Conservation (phyloP, 495 filamentous ascomycete species). For the Tuber borchii region DNA sequence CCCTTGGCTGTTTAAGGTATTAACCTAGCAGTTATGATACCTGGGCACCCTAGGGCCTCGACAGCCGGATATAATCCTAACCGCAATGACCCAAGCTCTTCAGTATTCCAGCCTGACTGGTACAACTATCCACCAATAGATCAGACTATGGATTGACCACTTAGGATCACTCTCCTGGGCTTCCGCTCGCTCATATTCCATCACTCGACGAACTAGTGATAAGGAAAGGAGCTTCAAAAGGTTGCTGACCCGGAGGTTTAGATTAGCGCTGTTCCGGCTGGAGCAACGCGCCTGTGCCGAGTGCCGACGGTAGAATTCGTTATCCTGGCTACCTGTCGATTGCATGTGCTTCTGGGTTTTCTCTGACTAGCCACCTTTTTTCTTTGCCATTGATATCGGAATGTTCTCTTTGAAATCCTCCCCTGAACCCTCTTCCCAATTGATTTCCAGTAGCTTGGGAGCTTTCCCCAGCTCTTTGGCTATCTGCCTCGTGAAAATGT, state of each 20-base stretch:
- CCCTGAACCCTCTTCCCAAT: background rate
- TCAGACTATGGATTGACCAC: background rate
- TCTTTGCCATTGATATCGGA: background rate
- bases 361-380: background rate
- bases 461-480: background rate
- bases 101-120: background rate
- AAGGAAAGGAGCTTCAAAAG: background rate
- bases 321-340: background rate
- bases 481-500: background rate
- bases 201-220: background rate
- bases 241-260: too few relatives aligned
- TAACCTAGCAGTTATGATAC: background rate
- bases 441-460: background rate
- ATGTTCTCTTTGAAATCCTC: too few relatives aligned
- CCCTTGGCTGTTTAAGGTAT: background rate
- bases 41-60: too few relatives aligned
- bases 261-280: background rate
- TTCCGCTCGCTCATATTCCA: background rate
- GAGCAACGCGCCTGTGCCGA: too few relatives aligned
- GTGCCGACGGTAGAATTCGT: background rate
- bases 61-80: background rate
- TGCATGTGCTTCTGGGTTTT: background rate
- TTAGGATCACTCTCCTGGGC: background rate
- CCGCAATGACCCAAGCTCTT: background rate
- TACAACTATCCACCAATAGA: background rate